Conservation (phyloP, 2,329 filamentous ascomycete genomes). For the Phoma sp. region DNA sequence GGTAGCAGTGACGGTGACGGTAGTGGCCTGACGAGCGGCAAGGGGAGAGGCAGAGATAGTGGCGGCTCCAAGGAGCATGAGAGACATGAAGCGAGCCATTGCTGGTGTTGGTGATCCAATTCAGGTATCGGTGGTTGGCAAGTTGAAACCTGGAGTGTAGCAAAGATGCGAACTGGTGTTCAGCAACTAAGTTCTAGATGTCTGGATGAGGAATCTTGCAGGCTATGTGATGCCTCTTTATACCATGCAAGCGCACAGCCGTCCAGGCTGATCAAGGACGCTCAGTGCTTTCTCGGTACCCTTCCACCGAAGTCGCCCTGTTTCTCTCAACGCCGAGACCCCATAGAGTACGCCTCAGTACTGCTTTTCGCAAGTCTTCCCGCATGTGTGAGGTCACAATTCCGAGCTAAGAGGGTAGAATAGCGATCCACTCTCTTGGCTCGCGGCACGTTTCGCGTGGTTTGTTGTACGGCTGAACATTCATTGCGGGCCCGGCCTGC, state of each 20-base stretch:
- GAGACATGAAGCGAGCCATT: conserved; percentile 34
- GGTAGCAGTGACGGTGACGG: conserved; percentile 30
- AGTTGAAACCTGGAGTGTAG: conserved; percentile 8
- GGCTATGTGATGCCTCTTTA: conserved; percentile 25
- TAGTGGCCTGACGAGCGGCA: conserved; percentile 27
- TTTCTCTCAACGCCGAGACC: conserved; percentile 18
- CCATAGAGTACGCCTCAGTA: conserved; percentile 22
- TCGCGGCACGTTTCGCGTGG: conserved; percentile 20
- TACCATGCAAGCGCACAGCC: conserved; percentile 12
- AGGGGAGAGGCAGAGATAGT: conserved; percentile 36
- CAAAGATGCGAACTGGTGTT: conserved; percentile 26
- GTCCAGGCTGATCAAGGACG: background rate
- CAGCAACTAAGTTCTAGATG: conserved; percentile 22
- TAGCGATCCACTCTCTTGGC: conserved; percentile 24
- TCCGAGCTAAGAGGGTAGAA: conserved; percentile 16
- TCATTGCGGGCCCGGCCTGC: conserved; percentile 15
- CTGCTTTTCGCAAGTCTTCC: conserved; percentile 10
- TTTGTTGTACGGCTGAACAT: conserved; percentile 16
- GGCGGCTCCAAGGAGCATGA: conserved; percentile 38
- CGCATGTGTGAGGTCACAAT: conserved; percentile 16
- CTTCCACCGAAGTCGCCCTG: conserved; percentile 22
- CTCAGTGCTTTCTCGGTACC: conserved; percentile 21
- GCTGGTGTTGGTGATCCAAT: conserved; percentile 6
- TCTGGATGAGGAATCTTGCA: conserved; percentile 28
- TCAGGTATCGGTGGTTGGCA: conserved; percentile 1